Conservation (phyloP, 139 green algal genomes). For the Picochlorum sp. region DNA sequence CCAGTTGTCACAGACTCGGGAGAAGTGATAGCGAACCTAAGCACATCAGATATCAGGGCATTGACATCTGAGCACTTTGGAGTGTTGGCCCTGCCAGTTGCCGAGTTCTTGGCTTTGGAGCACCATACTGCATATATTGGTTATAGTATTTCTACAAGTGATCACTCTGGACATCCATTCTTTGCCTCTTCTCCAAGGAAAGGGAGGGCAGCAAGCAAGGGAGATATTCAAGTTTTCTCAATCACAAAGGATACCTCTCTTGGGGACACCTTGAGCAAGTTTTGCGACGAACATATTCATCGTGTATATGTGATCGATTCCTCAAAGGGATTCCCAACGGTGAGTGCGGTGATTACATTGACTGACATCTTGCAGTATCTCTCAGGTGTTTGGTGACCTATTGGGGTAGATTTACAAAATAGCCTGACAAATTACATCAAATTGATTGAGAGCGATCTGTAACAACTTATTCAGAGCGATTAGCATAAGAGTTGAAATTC, state of each 20-base stretch:
- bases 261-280: conserved; percentile 8
- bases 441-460: conserved; percentile 5
- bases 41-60: conserved; percentile 58
- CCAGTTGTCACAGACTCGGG: conserved; percentile 49
- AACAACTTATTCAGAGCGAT: conserved; percentile 60
- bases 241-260: conserved; percentile 5
- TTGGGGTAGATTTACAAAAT: conserved; percentile 9
- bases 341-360: conserved; percentile 25
- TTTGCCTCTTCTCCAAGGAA: conserved; percentile 12
- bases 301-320: conserved; percentile 27
- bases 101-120: conserved; percentile 69
- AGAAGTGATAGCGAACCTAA: conserved; percentile 67
- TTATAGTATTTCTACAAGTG: conserved; percentile 14
- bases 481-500: conserved; percentile 76
- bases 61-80: conserved; percentile 61
- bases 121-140: conserved; percentile 64
- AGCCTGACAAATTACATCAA: conserved; percentile 1
- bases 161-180: conserved; percentile 21
- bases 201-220: conserved; percentile 8
- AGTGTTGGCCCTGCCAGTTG: conserved; percentile 67
- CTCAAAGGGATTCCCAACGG: background rate
- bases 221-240: conserved; percentile 29
- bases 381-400: conserved; percentile 14
- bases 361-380: conserved; percentile 25
- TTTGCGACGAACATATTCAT: conserved; percentile 21